Conservation (phyloP, 192 early-diverging fungal genomes). For the Coemansia sp. region DNA sequence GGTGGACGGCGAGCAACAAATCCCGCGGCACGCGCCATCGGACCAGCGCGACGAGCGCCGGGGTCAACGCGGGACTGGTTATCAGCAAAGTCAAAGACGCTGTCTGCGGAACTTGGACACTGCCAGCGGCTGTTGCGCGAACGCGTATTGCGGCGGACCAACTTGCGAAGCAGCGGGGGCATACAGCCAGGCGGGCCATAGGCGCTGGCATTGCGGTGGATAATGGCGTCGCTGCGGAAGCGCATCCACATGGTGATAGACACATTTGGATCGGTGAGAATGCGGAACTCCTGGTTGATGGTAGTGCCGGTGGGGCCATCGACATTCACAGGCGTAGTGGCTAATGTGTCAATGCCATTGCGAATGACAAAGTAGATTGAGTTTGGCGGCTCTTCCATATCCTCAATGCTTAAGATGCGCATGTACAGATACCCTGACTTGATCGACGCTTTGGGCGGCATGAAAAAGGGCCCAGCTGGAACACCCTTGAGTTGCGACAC, state of each 20-base stretch:
- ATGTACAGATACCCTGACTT: slow-evolving; percentile 51
- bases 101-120: slow-evolving; percentile 26
- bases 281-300: slow-evolving; percentile 56
- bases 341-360: slow-evolving; percentile 54
- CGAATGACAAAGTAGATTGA: slow-evolving; percentile 56
- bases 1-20: slow-evolving; percentile 18
- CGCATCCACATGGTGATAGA: slow-evolving; percentile 57
- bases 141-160: slow-evolving; percentile 52
- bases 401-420: slow-evolving; percentile 53
- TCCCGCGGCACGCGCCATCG: slow-evolving; percentile 1
- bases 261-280: slow-evolving; percentile 44
- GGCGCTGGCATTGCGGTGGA: slow-evolving; percentile 19
- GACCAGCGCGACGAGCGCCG: slow-evolving; percentile 18
- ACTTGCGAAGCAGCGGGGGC: slow-evolving; percentile 41
- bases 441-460: slow-evolving; percentile 35
- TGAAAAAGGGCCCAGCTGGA: slow-evolving; percentile 47
- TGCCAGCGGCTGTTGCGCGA: slow-evolving; percentile 34
- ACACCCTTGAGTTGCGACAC: slow-evolving; percentile 49
- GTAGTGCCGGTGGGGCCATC: slow-evolving; percentile 18
- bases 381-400: slow-evolving; percentile 38
- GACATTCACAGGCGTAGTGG: slow-evolving; percentile 40
- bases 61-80: slow-evolving; percentile 8
- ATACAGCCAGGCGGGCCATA: slow-evolving; percentile 26
- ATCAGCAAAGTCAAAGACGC: slow-evolving; percentile 47
- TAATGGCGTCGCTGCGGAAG: slow-evolving; percentile 52